Percentiles rank a stretch among this genome's conserved stretches.
phyloP scores from a whole-genome alignment of 805 yeast species.

The Lachancea quebecensis region DNA sequence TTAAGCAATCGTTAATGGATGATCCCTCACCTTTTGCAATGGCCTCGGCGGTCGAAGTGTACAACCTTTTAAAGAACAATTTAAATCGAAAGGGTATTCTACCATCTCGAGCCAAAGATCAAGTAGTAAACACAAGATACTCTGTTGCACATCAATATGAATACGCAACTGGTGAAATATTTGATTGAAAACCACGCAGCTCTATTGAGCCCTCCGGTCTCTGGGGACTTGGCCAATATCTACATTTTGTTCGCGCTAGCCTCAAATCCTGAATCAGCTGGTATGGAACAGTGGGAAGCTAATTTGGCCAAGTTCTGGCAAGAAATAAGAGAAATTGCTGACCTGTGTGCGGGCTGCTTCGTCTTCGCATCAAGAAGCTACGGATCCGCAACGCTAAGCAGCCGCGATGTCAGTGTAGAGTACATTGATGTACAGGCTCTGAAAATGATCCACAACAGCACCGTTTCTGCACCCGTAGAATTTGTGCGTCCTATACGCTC shows the following conservation, averaged over 20 bases:
- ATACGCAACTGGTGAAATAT: slow-evolving; percentile 11
- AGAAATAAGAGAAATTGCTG: slow-evolving; percentile 11
- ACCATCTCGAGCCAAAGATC: no score
- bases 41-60: no score
- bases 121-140: background rate
- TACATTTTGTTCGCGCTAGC: slow-evolving; percentile 12
- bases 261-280: background rate
- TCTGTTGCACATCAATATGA: background rate
- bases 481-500: no score
- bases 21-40: no score
- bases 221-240: slow-evolving; percentile 21
- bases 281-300: background rate
- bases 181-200: slow-evolving; percentile 20
- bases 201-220: slow-evolving; percentile 19
- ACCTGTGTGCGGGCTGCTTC: slow-evolving; percentile 12
- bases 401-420: slow-evolving; percentile 8
- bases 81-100: no score
- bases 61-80: no score
- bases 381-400: background rate
- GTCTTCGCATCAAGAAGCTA: background rate
- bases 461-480: background rate
- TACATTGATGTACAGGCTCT: slow-evolving; percentile 19
- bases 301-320: slow-evolving; percentile 7
- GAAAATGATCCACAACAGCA: slow-evolving; percentile 13
- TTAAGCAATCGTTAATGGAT: no score